Conservation (phyloP, 495 filamentous ascomycete genomes). For the Oleoguttula mirabilis region DNA sequence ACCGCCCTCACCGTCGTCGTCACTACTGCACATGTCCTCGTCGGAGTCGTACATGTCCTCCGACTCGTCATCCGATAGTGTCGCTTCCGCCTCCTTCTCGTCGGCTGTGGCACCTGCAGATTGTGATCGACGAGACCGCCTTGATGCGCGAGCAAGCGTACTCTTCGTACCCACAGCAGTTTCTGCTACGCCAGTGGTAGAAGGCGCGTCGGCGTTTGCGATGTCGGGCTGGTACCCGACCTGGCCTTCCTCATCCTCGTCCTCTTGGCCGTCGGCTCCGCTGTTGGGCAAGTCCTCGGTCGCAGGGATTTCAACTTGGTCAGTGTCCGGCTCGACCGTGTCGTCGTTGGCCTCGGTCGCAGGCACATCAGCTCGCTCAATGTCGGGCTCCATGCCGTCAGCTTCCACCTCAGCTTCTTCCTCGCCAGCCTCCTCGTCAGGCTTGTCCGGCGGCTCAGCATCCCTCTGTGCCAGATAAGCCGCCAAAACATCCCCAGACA, state of each 20-base stretch:
- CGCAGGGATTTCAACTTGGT: neutral
- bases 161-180: too few relatives aligned
- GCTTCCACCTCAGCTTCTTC: neutral
- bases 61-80: constrained; percentile 62
- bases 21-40: constrained; percentile 57
- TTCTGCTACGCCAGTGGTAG: too few relatives aligned
- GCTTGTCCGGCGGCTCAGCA: constrained; percentile 19
- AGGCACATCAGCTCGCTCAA: neutral
- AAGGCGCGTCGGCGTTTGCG: neutral
- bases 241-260: neutral
- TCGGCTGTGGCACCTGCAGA: constrained; percentile 27
- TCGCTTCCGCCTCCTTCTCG: constrained; percentile 59
- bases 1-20: constrained; percentile 28
- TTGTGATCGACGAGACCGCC: neutral
- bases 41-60: constrained; percentile 57
- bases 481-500: constrained; percentile 12
- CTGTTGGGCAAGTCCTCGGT: neutral
- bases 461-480: constrained; percentile 59
- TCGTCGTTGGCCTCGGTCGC: neutral
- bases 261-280: neutral
- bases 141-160: constrained; percentile 4
- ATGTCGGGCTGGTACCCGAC: neutral
- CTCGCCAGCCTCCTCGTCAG: neutral
- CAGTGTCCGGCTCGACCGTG: neutral
- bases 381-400: neutral